Evolutionary conservation across 2,329 filamentous ascomycete genomes (phyloP), one percentile per base, ranked within the genome.

Genomic region (Colletotrichum liaoningense): DNA sequence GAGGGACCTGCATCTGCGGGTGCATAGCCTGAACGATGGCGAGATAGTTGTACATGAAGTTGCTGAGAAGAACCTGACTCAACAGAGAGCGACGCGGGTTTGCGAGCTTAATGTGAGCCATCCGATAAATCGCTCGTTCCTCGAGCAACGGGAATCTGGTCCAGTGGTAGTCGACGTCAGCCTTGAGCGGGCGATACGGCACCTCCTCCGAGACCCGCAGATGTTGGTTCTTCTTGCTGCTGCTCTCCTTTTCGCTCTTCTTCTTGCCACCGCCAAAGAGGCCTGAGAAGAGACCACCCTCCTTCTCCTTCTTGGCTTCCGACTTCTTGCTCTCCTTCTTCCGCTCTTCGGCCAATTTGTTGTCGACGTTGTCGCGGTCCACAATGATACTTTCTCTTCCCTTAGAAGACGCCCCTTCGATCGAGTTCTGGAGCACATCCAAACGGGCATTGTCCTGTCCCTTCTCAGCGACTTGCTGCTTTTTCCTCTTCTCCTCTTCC

Each of bases 1-100:
- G 90, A n/a, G 94, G 94, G 56, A 97, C 92, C 79, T 97, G 94
- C 84, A 98, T 94, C 80, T 97, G 94, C 56, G 97, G 97, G 82
- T 99, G 97, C 94, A 98, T 98, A 79, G 97, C 95, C 84, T 99
- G 97, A 58, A 99, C 97, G 83, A 98, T 99, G 75, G 97, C 97
- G 76, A 99, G 89, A 82, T 99, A 99, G 70, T 95, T 97, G 85
- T 99, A 99, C 97, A 99, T 99, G 84, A 99, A 99, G 82, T 99
- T 99, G 84, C 95, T 98, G 77, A 99, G 89, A 72, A 99, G 87
- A 26, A 99, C 97, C 83, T 99, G 97, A 73, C 96, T 98, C 80
- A 97, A 93, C 64, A 99, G 85, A 54, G 96, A 94, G 69, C 97
- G 93, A 57, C 96, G 92, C 49, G 97, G 97, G 80, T 99, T 98